Base-by-base conservation (phyloP, 306 rosid genomes). In the Hylodesmum podocarpum region DNA sequence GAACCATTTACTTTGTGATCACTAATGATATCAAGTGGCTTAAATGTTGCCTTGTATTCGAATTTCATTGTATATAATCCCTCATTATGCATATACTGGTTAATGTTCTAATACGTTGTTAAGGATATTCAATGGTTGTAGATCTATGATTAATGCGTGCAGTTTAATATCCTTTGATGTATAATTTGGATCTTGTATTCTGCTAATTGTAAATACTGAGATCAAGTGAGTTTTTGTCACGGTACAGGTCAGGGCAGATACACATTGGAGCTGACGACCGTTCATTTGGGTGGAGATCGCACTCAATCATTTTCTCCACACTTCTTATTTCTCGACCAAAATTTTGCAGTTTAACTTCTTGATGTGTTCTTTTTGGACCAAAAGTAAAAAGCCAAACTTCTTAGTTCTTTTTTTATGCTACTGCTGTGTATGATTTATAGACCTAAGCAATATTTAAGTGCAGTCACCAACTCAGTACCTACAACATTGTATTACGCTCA, bases 211-310 rank as follows among this genome's bases (percentile, higher is more conserved):
- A 21, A 5, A 1, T 50, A 14, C 44, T 3, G 14, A 8, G 12
- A n/a, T 50, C 18, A 39, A 8, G 13, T 22, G 33, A 11, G 5
- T 55, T 49, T 50, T 21, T 19, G 64, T 16, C 24, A 72, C 27
- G 22, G 8, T 72, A 76, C 75, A 83, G 75, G 80, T 78, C 79
- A 6, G 75, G 80, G 72, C 79, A 6, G 28, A 2, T 64, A 22
- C 24, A 39, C 36, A 53, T 36, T 21, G 71, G 34, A 25, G 16
- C 37, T 21, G 8, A 50, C 14, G 47, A 54, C 77, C 1, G 19
- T 28, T 77, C 77, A 59, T 11, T n/a, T 57, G 53, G 62, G 37
- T 58, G 41, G 64, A 31, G 51, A 47, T 39, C 40, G 36, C 57
- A 9, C 31, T 31, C 36, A 41, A 33, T 41, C 33, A 12, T 50